Conservation (phyloP, 257 asterid species). For the Gentiana straminea region DNA sequence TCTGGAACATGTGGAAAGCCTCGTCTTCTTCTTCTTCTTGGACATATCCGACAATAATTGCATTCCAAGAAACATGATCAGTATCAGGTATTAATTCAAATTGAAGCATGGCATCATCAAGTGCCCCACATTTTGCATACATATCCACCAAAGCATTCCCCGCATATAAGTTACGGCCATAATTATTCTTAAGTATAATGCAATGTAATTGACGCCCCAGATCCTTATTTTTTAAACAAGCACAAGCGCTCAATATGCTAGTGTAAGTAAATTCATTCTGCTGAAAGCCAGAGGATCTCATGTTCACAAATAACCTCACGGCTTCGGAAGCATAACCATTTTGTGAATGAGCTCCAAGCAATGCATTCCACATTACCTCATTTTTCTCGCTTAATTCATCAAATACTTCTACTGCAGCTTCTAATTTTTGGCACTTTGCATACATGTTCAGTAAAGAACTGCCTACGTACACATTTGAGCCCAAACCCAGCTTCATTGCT, state of each 20-base stretch:
- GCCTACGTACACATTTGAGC: slow-evolving; percentile 68
- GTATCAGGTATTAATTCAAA: slow-evolving; percentile 45
- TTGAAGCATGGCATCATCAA: slow-evolving; percentile 42
- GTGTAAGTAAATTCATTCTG: slow-evolving; percentile 82
- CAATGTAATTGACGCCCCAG: slow-evolving; percentile 68
- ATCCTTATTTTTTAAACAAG: slow-evolving; percentile 39
- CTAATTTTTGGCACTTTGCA: slow-evolving; percentile 66
- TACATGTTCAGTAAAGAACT: slow-evolving; percentile 88
- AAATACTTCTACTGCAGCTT: slow-evolving; percentile 55
- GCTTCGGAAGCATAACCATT: slow-evolving; percentile 60
- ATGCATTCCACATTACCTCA: slow-evolving; percentile 69
- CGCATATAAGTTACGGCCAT: slow-evolving; percentile 49
- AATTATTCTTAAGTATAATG: slow-evolving; percentile 44
- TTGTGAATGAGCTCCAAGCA: slow-evolving; percentile 75
- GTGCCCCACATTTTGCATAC: slow-evolving; percentile 78
- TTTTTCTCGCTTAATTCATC: slow-evolving; percentile 51
- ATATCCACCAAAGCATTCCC: slow-evolving; percentile 83
- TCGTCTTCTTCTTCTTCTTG: slow-evolving; percentile 56
- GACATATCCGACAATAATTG: slow-evolving; percentile 72
- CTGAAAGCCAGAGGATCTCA: slow-evolving; percentile 40
- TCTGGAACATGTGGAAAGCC: slow-evolving; percentile 52
- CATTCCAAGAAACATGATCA: slow-evolving; percentile 87
- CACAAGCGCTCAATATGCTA: slow-evolving; percentile 79
- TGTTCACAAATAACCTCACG: slow-evolving; percentile 36
- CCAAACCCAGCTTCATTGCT: slow-evolving; percentile 69